phyloP scores from a whole-genome alignment of 768 basidiomycete genomes.

The Scleroderma bovista region DNA sequence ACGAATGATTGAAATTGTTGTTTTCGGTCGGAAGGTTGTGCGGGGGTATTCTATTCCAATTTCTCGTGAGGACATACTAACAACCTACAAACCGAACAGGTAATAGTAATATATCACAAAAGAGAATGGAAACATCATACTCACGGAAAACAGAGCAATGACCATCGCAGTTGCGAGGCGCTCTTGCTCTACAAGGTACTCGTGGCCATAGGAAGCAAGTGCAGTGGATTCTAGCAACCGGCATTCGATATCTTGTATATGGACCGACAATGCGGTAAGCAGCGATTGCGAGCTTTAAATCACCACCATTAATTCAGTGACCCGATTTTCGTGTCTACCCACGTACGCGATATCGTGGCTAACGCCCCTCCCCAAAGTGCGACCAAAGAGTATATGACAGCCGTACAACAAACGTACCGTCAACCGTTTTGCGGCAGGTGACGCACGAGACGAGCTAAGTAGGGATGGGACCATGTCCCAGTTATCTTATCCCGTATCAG shows the following conservation, averaged over 20 bases:
- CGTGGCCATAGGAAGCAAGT: constrained; percentile 1
- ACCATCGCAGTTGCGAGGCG: constrained; percentile 31
- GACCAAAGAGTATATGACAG: constrained; percentile 46
- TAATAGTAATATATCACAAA: neutral
- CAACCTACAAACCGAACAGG: constrained; percentile 12
- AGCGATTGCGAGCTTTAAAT: constrained; percentile 10
- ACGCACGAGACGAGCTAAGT: constrained; percentile 44
- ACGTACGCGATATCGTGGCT: constrained; percentile 18
- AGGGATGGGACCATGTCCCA: constrained; percentile 46
- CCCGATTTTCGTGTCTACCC: neutral
- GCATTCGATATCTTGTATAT: constrained; percentile 14
- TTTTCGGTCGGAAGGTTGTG: constrained; percentile 42
- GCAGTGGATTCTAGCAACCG: constrained; percentile 9
- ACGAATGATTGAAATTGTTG: constrained; percentile 37
- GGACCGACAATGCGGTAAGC: constrained; percentile 13
- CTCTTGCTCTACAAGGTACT: constrained; percentile 19
- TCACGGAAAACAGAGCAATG: constrained; percentile 33
- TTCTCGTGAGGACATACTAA: constrained; percentile 10
- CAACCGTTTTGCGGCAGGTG: constrained; percentile 57
- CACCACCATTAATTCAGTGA: neutral
- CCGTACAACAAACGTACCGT: constrained; percentile 52
- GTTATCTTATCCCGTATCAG: constrained; percentile 35
- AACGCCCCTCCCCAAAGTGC: constrained; percentile 15
- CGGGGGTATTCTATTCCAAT: neutral
- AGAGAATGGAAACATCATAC: constrained; percentile 4